These are phyloP conservation scores for Chaetomium sp. DNA, from an alignment of 2,329 filamentous ascomycete species.

Conservation along the genomic window DNA sequence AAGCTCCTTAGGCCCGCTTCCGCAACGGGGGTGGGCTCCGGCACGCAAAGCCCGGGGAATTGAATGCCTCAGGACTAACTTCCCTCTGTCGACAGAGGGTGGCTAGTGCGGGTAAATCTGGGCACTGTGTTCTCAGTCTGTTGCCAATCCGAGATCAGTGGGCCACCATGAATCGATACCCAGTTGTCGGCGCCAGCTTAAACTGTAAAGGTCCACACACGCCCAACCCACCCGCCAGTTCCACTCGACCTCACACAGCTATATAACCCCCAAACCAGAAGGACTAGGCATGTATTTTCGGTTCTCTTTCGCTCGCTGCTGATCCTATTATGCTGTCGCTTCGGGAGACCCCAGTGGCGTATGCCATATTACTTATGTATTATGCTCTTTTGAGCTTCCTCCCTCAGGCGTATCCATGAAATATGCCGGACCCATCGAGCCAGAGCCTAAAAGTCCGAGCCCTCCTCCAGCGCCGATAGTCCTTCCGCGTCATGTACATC, in stretches of 20 bases:
- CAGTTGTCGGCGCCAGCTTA: not conserved
- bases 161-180: not conserved
- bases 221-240: not conserved
- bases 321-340: not conserved
- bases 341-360: not conserved
- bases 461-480: slow-evolving; percentile 69
- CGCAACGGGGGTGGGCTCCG: not conserved
- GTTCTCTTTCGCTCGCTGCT: not conserved
- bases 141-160: not conserved
- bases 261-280: not conserved
- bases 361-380: not conserved
- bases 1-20: not conserved
- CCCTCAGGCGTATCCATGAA: not conserved
- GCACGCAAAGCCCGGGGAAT: not conserved
- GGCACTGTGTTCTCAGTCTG: not conserved
- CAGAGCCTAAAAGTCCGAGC: slow-evolving; percentile 49
- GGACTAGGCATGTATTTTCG: not conserved
- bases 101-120: not conserved
- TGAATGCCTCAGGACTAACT: not conserved
- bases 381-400: not conserved
- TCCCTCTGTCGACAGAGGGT: not conserved
- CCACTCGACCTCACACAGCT: not conserved
- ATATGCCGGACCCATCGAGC: not conserved
- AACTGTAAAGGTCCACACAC: not conserved
- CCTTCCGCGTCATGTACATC: slow-evolving; percentile 62